Evolutionary conservation across 163 green algal species (phyloP).

Genomic region (Coccomyxa subellipsoidea): DNA sequence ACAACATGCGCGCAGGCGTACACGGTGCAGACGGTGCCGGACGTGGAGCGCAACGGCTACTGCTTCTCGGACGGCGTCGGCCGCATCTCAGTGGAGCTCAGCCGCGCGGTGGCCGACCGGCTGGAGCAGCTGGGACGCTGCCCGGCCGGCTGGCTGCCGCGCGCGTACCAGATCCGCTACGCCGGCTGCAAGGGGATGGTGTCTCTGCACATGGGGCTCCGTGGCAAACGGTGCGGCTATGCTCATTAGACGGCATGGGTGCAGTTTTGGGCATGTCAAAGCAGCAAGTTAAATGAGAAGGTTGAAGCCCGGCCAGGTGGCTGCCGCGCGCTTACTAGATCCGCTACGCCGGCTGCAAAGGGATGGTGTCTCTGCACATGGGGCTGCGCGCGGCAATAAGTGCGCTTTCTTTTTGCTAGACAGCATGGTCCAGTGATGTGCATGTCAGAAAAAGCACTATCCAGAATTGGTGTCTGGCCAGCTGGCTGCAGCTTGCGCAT

Average conservation of each 20-base stretch:
- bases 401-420: no score
- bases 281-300: no score
- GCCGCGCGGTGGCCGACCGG: neutral
- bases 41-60: conserved; percentile 23
- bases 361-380: conserved; percentile 24
- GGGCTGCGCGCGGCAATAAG: neutral
- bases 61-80: conserved; percentile 41
- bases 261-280: no score
- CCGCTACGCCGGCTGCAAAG: conserved; percentile 42
- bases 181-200: conserved; percentile 45
- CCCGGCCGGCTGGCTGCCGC: conserved; percentile 4
- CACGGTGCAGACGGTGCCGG: conserved; percentile 6
- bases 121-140: neutral
- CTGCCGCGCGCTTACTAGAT: conserved; percentile 33
- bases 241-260: no score
- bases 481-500: conserved; percentile 17
- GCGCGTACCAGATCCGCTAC: conserved; percentile 39
- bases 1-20: neutral
- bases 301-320: neutral
- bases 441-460: no score
- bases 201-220: neutral
- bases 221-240: neutral
- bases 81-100: conserved; percentile 25
- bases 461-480: no score
- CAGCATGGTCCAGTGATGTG: no score